These are phyloP conservation scores for Thuja plicata DNA, from an alignment of 83 land plant species.

Conservation along the genomic window DNA sequence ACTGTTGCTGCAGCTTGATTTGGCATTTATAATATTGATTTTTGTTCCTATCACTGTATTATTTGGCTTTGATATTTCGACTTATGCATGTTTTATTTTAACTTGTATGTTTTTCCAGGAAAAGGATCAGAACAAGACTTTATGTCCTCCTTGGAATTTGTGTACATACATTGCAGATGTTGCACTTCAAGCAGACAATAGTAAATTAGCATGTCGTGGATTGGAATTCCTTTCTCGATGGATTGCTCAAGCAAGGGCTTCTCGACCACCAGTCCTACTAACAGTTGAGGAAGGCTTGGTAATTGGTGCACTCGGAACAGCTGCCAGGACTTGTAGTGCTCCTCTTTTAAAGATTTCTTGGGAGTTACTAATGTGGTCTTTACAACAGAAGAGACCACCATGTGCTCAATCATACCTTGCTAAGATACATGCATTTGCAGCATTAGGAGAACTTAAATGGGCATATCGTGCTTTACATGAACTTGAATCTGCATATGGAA, in stretches of 20 bases:
- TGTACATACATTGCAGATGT: slow-evolving; percentile 46
- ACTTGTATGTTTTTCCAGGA: slow-evolving; percentile 28
- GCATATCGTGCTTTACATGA: slow-evolving; percentile 55
- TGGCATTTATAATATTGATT: neutral
- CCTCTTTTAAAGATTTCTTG: slow-evolving; percentile 48
- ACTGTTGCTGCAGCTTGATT: neutral
- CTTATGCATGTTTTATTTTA: neutral
- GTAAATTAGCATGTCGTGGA: slow-evolving; percentile 46
- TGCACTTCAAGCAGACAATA: slow-evolving; percentile 53
- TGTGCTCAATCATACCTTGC: slow-evolving; percentile 51
- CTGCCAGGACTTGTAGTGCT: slow-evolving; percentile 45
- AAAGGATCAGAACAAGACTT: slow-evolving; percentile 60
- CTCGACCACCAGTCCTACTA: slow-evolving; percentile 36
- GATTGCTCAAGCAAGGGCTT: slow-evolving; percentile 50
- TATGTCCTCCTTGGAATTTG: slow-evolving; percentile 50
- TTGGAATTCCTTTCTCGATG: slow-evolving; percentile 56
- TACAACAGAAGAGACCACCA: slow-evolving; percentile 52
- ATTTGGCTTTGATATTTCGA: neutral
- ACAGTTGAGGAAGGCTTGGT: slow-evolving; percentile 63
- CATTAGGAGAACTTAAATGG: slow-evolving; percentile 52
- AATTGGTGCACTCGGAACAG: slow-evolving; percentile 54
- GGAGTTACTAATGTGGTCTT: slow-evolving; percentile 36
- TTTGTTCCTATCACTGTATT: neutral
- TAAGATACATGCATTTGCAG: slow-evolving; percentile 53
- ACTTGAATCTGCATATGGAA: slow-evolving; percentile 53